phyloP scores from a whole-genome alignment of 1,284 basidiomycete genomes.

The Violaceomyces palustris region DNA sequence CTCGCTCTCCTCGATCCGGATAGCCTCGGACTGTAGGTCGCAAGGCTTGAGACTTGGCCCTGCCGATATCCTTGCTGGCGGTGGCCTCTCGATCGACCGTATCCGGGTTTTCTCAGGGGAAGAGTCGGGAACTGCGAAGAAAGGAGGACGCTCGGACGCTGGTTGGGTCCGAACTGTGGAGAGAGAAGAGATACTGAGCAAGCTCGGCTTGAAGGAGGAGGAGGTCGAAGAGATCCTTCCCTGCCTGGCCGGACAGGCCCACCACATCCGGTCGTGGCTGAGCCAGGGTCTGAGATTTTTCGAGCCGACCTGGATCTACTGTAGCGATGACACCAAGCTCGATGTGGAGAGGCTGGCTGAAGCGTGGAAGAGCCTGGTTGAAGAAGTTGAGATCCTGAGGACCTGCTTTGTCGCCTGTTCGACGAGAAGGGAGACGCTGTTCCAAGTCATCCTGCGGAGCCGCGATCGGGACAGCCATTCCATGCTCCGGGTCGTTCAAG shows the following conservation, averaged over 20 bases:
- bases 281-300: constrained; percentile 6
- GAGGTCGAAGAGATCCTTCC: constrained; percentile 3
- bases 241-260: constrained; percentile 4
- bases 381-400: constrained; percentile 4
- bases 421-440: neutral
- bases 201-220: too few relatives aligned
- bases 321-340: neutral
- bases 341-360: neutral
- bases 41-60: too few relatives aligned
- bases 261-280: constrained; percentile 7
- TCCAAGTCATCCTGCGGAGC: constrained; percentile 8
- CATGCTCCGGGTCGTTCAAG: too few relatives aligned
- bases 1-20: constrained; percentile 7
- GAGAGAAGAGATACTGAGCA: too few relatives aligned
- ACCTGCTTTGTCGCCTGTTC: constrained; percentile 6
- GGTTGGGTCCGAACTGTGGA: too few relatives aligned
- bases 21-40: too few relatives aligned
- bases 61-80: too few relatives aligned
- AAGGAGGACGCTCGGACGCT: too few relatives aligned
- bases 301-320: constrained; percentile 6
- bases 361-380: constrained; percentile 5
- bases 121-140: too few relatives aligned
- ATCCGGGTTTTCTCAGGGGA: too few relatives aligned
- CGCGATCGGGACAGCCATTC: too few relatives aligned
- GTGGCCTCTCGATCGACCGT: too few relatives aligned